Evolutionary conservation across 225 moss, liverwort and hornwort species (phyloP).

Genomic region (Pseudisothecium myosuroides): DNA sequence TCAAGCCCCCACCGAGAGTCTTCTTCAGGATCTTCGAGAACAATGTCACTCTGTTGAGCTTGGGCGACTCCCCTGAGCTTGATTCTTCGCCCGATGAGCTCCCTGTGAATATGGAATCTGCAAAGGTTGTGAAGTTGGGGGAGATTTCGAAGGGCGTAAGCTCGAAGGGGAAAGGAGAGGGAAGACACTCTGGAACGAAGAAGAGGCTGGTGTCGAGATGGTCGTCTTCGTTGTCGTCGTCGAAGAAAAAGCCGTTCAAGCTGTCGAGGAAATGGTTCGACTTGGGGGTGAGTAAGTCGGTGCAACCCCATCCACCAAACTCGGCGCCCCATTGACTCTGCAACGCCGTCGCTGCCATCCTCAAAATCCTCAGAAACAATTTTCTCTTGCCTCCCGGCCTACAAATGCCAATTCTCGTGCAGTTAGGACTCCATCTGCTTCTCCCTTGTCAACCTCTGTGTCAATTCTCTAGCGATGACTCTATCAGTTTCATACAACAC

Average conservation of each 20-base stretch:
- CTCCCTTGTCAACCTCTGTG: background rate
- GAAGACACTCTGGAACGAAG: background rate
- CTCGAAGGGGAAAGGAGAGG: background rate
- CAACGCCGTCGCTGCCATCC: background rate
- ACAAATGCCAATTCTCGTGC: background rate
- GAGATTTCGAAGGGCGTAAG: background rate
- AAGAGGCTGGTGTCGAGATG: background rate
- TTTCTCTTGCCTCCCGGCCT: background rate
- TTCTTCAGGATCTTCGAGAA: constrained; percentile 10
- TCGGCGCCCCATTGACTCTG: constrained; percentile 1
- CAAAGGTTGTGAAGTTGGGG: background rate
- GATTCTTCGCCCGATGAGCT: background rate
- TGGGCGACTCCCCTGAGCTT: background rate
- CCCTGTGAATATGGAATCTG: background rate
- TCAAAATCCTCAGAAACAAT: background rate
- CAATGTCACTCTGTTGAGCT: constrained; percentile 7
- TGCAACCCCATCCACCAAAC: background rate
- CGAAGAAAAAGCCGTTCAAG: background rate
- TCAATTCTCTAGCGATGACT: background rate
- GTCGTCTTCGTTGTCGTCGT: background rate
- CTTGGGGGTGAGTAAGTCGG: background rate
- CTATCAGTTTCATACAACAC: background rate
- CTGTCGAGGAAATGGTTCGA: background rate
- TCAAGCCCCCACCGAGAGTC: constrained; percentile 1
- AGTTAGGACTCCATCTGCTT: background rate